Percentiles rank a stretch among this genome's conserved stretches.
phyloP scores from a whole-genome alignment of 139 green algal species.

The Trebouxia sp. region DNA sequence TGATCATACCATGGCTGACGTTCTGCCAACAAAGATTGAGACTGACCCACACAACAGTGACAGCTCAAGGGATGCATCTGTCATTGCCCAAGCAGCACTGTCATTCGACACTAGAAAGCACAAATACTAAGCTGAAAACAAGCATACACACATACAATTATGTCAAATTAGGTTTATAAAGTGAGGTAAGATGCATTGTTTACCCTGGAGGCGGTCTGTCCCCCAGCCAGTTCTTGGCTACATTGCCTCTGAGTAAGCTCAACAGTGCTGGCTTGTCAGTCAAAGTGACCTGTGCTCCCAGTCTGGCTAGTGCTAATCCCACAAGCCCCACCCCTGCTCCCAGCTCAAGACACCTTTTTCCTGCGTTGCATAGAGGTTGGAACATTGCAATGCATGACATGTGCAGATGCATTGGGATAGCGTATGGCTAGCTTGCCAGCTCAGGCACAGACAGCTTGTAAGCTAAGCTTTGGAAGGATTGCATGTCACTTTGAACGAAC shows the following conservation, averaged over 20 bases:
- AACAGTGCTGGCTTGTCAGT: conserved; percentile 74
- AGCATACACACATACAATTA: no score
- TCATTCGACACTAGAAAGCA: no score
- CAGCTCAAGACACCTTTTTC: conserved; percentile 81
- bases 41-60: no score
- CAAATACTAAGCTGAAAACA: no score
- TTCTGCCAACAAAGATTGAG: no score
- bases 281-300: conserved; percentile 73
- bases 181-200: background rate
- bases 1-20: no score
- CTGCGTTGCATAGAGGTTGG: conserved; percentile 31
- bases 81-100: no score
- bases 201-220: background rate
- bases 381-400: no score
- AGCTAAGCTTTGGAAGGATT: background rate
- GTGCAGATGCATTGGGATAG: background rate
- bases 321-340: conserved; percentile 84
- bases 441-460: background rate
- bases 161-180: no score
- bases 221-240: conserved; percentile 60
- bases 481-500: background rate
- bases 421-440: background rate
- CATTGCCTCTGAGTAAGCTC: conserved; percentile 65
- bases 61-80: no score
- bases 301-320: conserved; percentile 51